Evolutionary conservation across 768 basidiomycete species (phyloP).

Genomic region (Dictyophora rubrovolvata): DNA sequence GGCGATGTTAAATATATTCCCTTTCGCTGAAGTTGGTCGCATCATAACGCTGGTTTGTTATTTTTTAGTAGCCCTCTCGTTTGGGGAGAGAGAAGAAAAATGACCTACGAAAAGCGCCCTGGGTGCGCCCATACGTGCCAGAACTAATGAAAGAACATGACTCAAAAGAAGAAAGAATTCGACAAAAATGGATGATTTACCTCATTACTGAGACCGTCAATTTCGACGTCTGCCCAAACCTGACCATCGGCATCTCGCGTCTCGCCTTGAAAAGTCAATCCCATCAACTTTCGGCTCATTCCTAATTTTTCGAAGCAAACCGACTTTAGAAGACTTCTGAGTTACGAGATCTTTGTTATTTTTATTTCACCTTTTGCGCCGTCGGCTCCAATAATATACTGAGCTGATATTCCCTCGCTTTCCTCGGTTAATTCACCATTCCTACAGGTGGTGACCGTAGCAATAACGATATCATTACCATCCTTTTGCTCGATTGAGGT

Average conservation of each 20-base stretch:
- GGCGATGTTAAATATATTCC: background rate
- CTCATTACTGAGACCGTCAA: constrained; percentile 22
- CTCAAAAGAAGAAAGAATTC: background rate
- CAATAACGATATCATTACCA: constrained; percentile 22
- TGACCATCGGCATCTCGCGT: constrained; percentile 19
- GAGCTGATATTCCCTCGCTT: constrained; percentile 19
- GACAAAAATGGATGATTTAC: constrained; percentile 15
- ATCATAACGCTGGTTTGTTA: background rate
- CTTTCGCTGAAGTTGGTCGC: background rate
- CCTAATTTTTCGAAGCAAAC: constrained; percentile 16
- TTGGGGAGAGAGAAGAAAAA: background rate
- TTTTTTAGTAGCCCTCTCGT: background rate
- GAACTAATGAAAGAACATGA: constrained; percentile 2
- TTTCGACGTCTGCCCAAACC: constrained; percentile 28
- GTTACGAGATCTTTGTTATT: background rate
- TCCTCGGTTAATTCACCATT: constrained; percentile 10
- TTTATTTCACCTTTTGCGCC: constrained; percentile 20
- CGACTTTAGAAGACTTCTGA: background rate
- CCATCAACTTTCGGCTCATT: constrained; percentile 28
- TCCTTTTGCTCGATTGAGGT: constrained; percentile 30
- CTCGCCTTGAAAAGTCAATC: constrained; percentile 33
- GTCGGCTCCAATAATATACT: constrained; percentile 19
- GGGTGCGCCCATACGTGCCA: background rate
- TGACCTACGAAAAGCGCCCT: background rate
- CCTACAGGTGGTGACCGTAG: constrained; percentile 21